A percentile compares a stretch with the other conserved stretches of the same genome.
These are phyloP conservation scores for Syncephalastrum racemosum DNA, from an alignment of 371 early-diverging fungal genomes.

Conservation along the genomic window DNA sequence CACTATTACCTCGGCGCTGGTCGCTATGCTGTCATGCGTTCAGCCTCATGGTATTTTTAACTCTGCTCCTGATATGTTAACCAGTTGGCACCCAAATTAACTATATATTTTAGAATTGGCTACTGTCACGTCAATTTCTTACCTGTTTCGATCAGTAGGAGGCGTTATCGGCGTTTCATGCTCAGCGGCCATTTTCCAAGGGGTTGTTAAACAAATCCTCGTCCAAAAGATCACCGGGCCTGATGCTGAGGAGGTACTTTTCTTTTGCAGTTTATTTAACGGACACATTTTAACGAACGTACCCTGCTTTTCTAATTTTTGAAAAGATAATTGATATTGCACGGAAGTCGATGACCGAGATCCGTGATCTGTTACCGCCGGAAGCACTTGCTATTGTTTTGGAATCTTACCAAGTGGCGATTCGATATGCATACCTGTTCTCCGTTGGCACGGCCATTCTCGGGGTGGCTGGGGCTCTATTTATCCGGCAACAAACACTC, in stretches of 20 bases:
- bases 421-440: constrained; percentile 28
- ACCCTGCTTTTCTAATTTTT: constrained; percentile 1
- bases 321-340: constrained; percentile 33
- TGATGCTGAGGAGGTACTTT: constrained; percentile 35
- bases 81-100: not conserved
- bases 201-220: constrained; percentile 29
- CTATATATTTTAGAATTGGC: constrained; percentile 37
- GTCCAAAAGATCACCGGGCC: constrained; percentile 34
- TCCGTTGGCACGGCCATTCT: constrained; percentile 26
- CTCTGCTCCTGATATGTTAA: not conserved
- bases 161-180: constrained; percentile 43
- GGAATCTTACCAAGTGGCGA: constrained; percentile 31
- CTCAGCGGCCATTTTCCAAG: constrained; percentile 46
- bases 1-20: constrained; percentile 31
- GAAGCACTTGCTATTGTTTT: constrained; percentile 28
- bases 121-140: constrained; percentile 45
- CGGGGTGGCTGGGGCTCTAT: constrained; percentile 35
- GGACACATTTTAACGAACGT: not conserved
- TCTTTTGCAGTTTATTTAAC: too few species aligned
- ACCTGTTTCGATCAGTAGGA: constrained; percentile 49
- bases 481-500: constrained; percentile 45
- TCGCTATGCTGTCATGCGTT: constrained; percentile 44
- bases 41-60: constrained; percentile 24
- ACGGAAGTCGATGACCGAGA: constrained; percentile 38
- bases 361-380: constrained; percentile 28